Base-by-base conservation (phyloP, 106 monocot genomes). In the Dendrobium chrysotoxum region DNA sequence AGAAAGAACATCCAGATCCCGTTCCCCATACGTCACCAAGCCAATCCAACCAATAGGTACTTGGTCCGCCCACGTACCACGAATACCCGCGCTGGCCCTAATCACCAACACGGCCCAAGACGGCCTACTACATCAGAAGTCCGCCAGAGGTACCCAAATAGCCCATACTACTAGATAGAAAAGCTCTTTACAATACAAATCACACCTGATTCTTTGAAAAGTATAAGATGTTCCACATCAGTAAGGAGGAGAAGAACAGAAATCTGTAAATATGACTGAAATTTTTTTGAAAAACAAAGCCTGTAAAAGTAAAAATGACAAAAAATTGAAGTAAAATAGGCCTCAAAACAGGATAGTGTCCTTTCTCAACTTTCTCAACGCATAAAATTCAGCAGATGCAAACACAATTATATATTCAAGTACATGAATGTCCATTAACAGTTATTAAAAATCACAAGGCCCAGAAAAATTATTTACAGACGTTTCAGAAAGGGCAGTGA, bases 391-490 rank as follows among this genome's bases (percentile, higher is more conserved):
- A 70, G 70, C 3, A 70, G 70, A 30, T 31, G 16, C 12, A 35
- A 70, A 31, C 31, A 12, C 20, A 61, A 61, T 6, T 7, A 6
- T n/a, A 61, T 23, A 61, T n/a, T 61, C 61, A 61, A 61, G 61
- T 23, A n/a, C n/a, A 61, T 23, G 8, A 61, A 61, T 70, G 35
- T 31, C 35, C 31, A 70, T 35, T 70, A 70, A 70, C 35, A 70
- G n/a, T 11, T 15, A 35, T 4, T 70, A 30, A 21, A 70, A 70
- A 38, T 38, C 35, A 35, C 31, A 38, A 35, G 70, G 30, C 21
- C 35, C 15, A 70, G 2, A 70, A 17, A 70, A 70, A 38, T 35
- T 35, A 70, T 70, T 70, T 70, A 70, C 70, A 70, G 70, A 70
- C 12, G 70, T 35, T 70, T 70, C 25, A 30, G 70, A 35, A 70